Evolutionary conservation across 1,284 basidiomycete species (phyloP), one percentile per base, ranked within the genome.

Genomic region (Ustilago crameri): DNA sequence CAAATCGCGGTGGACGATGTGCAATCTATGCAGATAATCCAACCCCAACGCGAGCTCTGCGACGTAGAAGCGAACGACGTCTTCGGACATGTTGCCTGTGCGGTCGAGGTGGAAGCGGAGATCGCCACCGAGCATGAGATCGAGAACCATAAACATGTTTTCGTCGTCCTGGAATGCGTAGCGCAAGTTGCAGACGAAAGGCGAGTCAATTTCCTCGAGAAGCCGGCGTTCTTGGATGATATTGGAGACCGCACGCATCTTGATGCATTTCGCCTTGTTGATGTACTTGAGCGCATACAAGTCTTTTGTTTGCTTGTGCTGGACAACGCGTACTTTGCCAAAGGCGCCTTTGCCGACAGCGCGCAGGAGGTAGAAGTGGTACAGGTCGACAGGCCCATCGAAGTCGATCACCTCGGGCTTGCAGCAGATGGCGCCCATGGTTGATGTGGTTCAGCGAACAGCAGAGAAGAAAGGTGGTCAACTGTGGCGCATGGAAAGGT

Each of bases 131-230:
- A 97, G 86, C 95, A 98, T 97, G 47, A 97, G 87, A 83, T 98
- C 95, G 57, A 97, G 86, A 9, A 97, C 94, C 85, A 97, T 97
- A 87, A 97, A 98, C 81, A 95, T 93, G 83, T 96, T 97, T 80
- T 94, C 91, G 80, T 98, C 95, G 81, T 98, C 95, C 84, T 98
- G 95, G 83, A 98, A 98, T 2, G 95, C 95, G 83, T 96, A 97
- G 42, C 94, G 90, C 78, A 98, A 82, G 84, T 97, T 97, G 75
- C 95, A 93, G 44, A 96, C 87, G 82, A 95, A 97, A 17, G 93
- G 90, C 77, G 95, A 93, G 84, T 97, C 93, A 80, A 98, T 91
- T 92, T 95, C 78, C 51, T 80, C 78, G 30, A 80, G 59, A 35
- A 80, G 41, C n/a, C 78, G 22, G 9, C 78, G 55, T 49, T 80